Base-by-base conservation (phyloP, 2,329 filamentous ascomycete genomes). In the Cladosporium sp. region DNA sequence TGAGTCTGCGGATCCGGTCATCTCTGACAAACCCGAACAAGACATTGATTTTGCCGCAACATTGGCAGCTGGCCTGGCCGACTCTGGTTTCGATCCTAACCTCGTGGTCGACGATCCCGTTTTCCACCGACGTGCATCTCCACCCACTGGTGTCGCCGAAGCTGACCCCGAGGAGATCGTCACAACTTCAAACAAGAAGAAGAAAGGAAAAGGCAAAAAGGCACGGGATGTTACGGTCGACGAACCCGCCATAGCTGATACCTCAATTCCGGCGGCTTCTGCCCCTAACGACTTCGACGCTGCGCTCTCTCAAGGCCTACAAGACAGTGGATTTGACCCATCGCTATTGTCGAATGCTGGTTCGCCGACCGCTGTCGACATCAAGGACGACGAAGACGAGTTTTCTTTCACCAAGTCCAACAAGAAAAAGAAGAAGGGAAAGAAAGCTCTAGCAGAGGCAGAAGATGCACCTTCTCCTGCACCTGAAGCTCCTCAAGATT, bases 1-100 rank as follows among this genome's bases (percentile, higher is more conserved):
- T 4, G 31, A 44, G 49, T 26, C 21, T 6, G 16, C 8, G 1
- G 61, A 46, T 10, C 4, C 46, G 10, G n/a, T 31, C 14, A 26
- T 16, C n/a, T 37, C 61, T 26, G 21, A 64, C 28, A 21, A 18
- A 8, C 46, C 61, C 8, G 68, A 73, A 12, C 70, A 70, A 10
- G 79, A 82, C 57, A 77, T 81, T 40, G 81, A 82, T 67, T 83
- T 83, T 63, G 79, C 81, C 28, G 81, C 80, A 5, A 80, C 80
- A 5, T 71, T 83, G 8, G 80, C 81, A 26, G 81, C 80, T 60
- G 80, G 80, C 33, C 70, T 83, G 16, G 75, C 79, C 65, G 78
- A 80, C 60, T 81, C 79, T 29, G 81, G 81, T 35, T 83, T 83
- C 68, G 74, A 82, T 68, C 76, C 80, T 5, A 74, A 79, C 57